These are phyloP conservation scores for Suillus discolor DNA, from an alignment of 768 basidiomycete species.

Conservation along the genomic window DNA sequence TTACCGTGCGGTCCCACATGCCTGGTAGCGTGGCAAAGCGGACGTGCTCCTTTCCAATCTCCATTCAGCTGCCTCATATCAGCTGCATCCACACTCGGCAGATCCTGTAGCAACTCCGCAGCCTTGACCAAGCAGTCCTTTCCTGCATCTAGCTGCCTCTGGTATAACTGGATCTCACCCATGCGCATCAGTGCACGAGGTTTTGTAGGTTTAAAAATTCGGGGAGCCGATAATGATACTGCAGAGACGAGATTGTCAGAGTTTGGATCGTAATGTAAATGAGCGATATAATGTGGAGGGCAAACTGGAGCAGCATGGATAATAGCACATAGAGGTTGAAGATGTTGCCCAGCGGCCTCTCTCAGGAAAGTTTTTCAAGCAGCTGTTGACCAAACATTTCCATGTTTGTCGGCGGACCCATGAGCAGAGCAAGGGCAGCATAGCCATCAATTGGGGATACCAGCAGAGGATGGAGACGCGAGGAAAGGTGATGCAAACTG, in stretches of 20 bases:
- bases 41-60: constrained; percentile 76
- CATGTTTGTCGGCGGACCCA: too few species aligned
- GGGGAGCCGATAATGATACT: constrained; percentile 75
- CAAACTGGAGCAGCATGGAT: constrained; percentile 91
- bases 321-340: constrained; percentile 95
- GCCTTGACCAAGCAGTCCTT: constrained; percentile 55
- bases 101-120: constrained; percentile 44
- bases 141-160: constrained; percentile 61
- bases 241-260: constrained; percentile 85
- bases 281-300: constrained; percentile 87
- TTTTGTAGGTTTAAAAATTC: constrained; percentile 63
- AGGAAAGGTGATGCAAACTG: too few species aligned
- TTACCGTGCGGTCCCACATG: constrained; percentile 98
- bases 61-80: constrained; percentile 59
- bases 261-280: constrained; percentile 95
- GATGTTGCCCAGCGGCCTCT: constrained; percentile 56
- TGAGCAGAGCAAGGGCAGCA: too few species aligned
- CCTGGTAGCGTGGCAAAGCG: constrained; percentile 94
- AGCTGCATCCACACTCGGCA: constrained; percentile 58
- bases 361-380: constrained; percentile 90
- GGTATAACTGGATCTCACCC: constrained; percentile 70
- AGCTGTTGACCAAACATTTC: too few species aligned
- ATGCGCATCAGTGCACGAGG: constrained; percentile 65
- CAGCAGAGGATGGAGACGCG: too few species aligned
- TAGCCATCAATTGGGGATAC: too few species aligned